Percentiles rank a stretch among this genome's conserved stretches.
These are phyloP conservation scores for Zymoseptoria brevis DNA, from an alignment of 2,329 filamentous ascomycete species.

Conservation along the genomic window DNA sequence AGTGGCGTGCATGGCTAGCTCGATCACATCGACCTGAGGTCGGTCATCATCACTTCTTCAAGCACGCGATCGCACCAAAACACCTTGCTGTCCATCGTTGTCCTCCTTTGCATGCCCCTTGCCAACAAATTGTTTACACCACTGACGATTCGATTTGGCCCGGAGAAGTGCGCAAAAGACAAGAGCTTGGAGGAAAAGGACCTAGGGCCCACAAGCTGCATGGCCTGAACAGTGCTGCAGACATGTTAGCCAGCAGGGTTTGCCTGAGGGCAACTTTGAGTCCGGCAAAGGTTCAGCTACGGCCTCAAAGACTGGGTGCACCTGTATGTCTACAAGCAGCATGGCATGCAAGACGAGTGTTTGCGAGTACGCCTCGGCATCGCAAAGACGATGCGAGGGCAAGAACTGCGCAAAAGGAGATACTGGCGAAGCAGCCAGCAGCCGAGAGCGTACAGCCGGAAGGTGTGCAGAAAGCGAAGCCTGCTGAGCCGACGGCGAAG, in stretches of 20 bases:
- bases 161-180: not conserved
- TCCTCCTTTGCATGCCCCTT: not conserved
- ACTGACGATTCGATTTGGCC: not conserved
- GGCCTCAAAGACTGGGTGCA: not conserved
- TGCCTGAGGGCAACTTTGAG: conserved; percentile 19
- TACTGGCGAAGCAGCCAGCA: conserved; percentile 20
- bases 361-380: conserved; percentile 37
- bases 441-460: conserved; percentile 30
- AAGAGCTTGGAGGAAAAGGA: not conserved
- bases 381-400: conserved; percentile 34
- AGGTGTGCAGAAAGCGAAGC: conserved; percentile 26
- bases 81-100: not conserved
- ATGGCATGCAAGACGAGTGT: conserved; percentile 32
- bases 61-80: conserved; percentile 7
- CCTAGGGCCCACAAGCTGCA: not conserved
- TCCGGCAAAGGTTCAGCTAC: conserved; percentile 7
- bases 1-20: not conserved
- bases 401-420: conserved; percentile 18
- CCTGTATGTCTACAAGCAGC: conserved; percentile 11
- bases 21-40: not conserved
- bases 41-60: not conserved
- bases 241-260: conserved; percentile 23
- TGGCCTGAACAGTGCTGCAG: not conserved
- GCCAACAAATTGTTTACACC: not conserved
- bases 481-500: conserved; percentile 29